phyloP scores from a whole-genome alignment of 2,329 filamentous ascomycete species.

The Alternaria sp. region DNA sequence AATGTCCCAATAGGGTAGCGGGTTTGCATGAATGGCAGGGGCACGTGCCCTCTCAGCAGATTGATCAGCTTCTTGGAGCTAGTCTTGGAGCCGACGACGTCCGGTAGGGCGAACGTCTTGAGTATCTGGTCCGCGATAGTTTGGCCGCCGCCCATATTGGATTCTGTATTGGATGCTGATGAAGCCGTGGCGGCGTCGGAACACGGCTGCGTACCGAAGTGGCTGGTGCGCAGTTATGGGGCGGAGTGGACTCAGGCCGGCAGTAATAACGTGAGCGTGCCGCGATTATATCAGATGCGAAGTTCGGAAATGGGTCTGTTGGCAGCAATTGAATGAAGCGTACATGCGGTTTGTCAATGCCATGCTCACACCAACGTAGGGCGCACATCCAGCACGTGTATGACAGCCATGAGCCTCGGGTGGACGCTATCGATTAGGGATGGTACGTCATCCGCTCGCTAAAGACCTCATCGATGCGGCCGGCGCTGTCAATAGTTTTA shows the following conservation, averaged over 20 bases:
- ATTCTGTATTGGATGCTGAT: constrained; percentile 24
- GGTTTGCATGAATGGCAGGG: constrained; percentile 6
- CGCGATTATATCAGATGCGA: constrained; percentile 20
- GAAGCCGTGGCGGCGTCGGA: constrained; percentile 13
- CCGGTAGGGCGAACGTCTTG: constrained; percentile 33
- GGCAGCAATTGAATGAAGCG: background rate
- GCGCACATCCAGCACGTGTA: constrained; percentile 2
- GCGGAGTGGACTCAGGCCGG: background rate
- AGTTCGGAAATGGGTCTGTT: background rate
- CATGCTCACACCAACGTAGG: background rate
- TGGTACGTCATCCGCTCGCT: constrained; percentile 15
- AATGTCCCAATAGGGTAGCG: constrained; percentile 14
- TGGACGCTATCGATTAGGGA: constrained; percentile 14
- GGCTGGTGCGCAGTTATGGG: constrained; percentile 16
- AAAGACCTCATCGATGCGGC: background rate
- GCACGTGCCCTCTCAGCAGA: constrained; percentile 44
- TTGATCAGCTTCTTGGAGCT: constrained; percentile 46
- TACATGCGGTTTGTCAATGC: background rate
- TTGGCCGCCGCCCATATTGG: constrained; percentile 17
- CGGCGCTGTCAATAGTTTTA: background rate
- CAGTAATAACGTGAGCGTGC: background rate
- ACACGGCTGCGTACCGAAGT: constrained; percentile 8
- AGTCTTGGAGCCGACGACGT: constrained; percentile 36
- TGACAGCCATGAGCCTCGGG: constrained; percentile 1
- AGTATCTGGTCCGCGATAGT: constrained; percentile 15